Conservation (phyloP, 23 red algal genomes). For the Gracilaria gracilis region DNA sequence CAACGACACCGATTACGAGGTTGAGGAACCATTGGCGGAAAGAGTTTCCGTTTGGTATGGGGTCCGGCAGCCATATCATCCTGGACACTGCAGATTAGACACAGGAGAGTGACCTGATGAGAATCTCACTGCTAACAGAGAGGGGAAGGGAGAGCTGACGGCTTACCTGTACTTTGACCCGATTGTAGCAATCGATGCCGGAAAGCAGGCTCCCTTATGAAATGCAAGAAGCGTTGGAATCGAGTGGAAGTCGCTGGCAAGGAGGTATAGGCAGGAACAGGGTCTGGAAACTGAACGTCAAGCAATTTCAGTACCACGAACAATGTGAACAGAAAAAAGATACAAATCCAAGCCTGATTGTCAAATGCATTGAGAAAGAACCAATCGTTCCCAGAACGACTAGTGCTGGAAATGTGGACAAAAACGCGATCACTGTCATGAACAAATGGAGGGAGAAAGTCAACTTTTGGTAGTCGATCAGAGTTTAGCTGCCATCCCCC, state of each 20-base stretch:
- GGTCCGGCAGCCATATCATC: neutral
- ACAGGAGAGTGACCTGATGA: neutral
- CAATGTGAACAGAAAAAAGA: constrained; percentile 1
- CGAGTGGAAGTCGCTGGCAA: neutral
- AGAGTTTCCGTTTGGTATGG: neutral
- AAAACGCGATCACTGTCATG: constrained; percentile 15
- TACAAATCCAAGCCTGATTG: constrained; percentile 6
- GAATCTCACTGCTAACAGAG: neutral
- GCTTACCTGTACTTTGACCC: constrained; percentile 14
- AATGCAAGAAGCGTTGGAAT: neutral
- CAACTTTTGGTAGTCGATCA: neutral
- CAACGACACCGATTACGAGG: constrained; percentile 25
- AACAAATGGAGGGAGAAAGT: constrained; percentile 44
- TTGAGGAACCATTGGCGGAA: constrained; percentile 57
- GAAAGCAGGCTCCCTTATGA: neutral
- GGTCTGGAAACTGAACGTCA: neutral
- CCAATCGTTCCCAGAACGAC: neutral
- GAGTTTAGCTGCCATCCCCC: constrained; percentile 24
- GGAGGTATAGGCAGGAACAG: neutral
- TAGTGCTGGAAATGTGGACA: constrained; percentile 12
- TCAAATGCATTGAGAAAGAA: constrained; percentile 44
- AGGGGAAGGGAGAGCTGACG: neutral
- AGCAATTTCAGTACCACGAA: constrained; percentile 35
- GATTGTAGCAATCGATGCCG: neutral
- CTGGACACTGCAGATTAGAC: neutral